phyloP scores from a whole-genome alignment of 139 green algal species.

The Volvox africanus region DNA sequence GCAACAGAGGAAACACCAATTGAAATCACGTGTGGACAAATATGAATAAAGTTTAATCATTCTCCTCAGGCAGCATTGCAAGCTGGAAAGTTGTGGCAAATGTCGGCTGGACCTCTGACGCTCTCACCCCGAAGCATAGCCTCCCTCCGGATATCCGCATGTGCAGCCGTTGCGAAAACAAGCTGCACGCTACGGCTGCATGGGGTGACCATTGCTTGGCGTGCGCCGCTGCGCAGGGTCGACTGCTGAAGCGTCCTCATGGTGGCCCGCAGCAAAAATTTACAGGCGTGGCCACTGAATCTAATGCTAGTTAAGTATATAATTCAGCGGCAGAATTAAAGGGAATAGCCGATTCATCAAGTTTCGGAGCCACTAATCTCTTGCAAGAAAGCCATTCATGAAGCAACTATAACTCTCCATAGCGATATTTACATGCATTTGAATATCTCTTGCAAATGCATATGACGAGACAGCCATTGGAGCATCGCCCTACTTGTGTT shows the following conservation, averaged over 20 bases:
- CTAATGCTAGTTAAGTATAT: no score
- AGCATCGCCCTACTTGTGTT: no score
- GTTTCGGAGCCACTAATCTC: no score
- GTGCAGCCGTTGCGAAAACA: slow-evolving; percentile 14
- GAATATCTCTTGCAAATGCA: no score
- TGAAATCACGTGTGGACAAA: background rate
- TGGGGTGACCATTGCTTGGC: background rate
- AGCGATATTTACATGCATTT: no score
- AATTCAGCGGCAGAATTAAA: no score
- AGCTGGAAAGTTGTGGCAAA: background rate
- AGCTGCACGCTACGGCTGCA: slow-evolving; percentile 36
- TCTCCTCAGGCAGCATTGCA: background rate
- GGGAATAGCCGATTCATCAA: no score
- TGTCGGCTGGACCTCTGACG: slow-evolving; percentile 25
- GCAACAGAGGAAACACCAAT: background rate
- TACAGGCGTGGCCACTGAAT: no score
- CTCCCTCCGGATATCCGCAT: slow-evolving; percentile 21
- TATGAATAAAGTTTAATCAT: background rate
- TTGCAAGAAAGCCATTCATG: no score
- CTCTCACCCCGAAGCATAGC: slow-evolving; percentile 28
- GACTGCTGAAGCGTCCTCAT: slow-evolving; percentile 17
- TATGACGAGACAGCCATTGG: no score
- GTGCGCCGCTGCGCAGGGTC: slow-evolving; percentile 21
- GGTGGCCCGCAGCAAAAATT: background rate
- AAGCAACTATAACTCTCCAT: no score